These are phyloP conservation scores for Phytopythium delawarense DNA, from an alignment of 352 stramenopile species.

Conservation along the genomic window DNA sequence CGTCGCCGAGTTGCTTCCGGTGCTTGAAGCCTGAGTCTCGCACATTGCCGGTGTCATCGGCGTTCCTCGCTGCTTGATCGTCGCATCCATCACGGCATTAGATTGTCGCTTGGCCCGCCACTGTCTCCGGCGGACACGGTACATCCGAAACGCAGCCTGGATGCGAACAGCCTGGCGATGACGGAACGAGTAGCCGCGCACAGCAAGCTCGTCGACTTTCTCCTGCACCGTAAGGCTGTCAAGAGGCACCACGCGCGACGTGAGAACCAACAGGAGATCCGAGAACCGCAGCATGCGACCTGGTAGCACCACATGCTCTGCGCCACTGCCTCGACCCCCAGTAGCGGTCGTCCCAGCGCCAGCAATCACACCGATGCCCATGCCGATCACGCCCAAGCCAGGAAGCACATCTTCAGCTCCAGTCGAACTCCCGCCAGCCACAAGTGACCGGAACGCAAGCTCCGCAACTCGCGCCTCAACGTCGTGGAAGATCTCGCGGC, in stretches of 20 bases:
- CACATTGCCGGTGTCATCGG: not conserved
- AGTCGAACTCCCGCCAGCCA: constrained; percentile 55
- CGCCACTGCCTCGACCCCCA: not conserved
- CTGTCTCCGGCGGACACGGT: constrained; percentile 29
- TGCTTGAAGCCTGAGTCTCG: not conserved
- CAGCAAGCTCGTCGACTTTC: constrained; percentile 78
- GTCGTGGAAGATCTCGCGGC: constrained; percentile 59
- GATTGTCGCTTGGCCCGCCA: not conserved
- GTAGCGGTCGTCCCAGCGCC: not conserved
- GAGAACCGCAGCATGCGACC: constrained; percentile 73
- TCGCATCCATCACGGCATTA: too few species aligned
- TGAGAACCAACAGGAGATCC: constrained; percentile 68
- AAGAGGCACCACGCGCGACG: constrained; percentile 55
- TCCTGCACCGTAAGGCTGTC: constrained; percentile 75
- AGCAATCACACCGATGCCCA: constrained; percentile 10
- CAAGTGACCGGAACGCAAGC: constrained; percentile 52
- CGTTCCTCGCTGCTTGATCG: not conserved
- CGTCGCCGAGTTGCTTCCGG: not conserved
- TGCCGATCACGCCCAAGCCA: constrained; percentile 8
- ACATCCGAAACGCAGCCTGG: constrained; percentile 64
- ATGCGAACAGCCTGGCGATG: constrained; percentile 58
- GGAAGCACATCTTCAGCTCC: constrained; percentile 21
- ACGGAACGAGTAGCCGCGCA: constrained; percentile 63
- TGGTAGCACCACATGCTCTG: constrained; percentile 23
- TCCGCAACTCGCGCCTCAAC: constrained; percentile 66